phyloP scores from a whole-genome alignment of 192 early-diverging fungal species.

The Backusella westeae region DNA sequence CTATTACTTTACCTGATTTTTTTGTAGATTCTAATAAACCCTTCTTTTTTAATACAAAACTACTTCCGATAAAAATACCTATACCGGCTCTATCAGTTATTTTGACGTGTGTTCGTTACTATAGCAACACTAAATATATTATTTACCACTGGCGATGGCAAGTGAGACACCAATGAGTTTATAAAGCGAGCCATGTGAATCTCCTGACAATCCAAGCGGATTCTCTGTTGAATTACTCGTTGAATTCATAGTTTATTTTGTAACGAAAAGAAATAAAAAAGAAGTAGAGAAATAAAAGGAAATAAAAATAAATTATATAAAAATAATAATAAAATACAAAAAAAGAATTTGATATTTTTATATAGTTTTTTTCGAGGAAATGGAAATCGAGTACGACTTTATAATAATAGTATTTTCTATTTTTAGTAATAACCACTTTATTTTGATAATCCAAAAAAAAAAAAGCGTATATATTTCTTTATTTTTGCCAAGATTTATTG shows the following conservation, averaged over 20 bases:
- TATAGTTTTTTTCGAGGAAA: background rate
- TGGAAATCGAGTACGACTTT: background rate
- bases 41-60: conserved; percentile 95
- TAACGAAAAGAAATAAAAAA: background rate
- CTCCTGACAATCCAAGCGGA: background rate
- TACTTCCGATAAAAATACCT: conserved; percentile 85
- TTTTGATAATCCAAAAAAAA: background rate
- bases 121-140: background rate
- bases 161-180: conserved; percentile 78
- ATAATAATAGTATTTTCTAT: background rate
- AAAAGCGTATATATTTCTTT: background rate
- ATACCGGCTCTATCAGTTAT: conserved; percentile 33
- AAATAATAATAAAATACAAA: conserved; percentile 3
- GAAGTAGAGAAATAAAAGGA: background rate
- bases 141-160: conserved; percentile 62
- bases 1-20: conserved; percentile 36
- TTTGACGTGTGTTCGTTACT: background rate
- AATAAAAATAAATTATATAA: background rate
- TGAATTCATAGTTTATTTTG: conserved; percentile 5
- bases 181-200: conserved; percentile 29
- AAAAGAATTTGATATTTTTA: background rate
- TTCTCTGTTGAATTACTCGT: background rate
- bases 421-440: background rate
- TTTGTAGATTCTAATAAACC: conserved; percentile 81
- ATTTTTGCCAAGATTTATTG: background rate